Evolutionary conservation across 1,284 basidiomycete species (phyloP).

Genomic region (Tremellales sp.): DNA sequence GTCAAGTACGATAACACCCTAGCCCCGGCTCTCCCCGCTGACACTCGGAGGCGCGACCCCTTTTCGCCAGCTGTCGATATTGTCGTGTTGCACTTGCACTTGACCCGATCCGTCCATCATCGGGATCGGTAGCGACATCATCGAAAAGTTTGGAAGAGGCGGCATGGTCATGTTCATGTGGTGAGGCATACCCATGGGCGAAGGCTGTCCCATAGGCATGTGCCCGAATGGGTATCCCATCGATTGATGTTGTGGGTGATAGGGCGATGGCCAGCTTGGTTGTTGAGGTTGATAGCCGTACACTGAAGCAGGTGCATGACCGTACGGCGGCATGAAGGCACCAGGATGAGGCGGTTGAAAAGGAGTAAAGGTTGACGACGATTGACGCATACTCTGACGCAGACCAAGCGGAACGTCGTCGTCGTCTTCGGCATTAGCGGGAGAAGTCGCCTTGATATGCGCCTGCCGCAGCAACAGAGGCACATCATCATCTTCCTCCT

Average conservation of each 20-base stretch:
- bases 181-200: not conserved
- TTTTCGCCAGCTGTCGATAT: not conserved
- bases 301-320: not conserved
- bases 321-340: too few relatives aligned
- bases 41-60: not conserved
- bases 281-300: not conserved
- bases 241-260: not conserved
- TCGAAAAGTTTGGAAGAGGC: not conserved
- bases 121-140: not conserved
- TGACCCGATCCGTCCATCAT: not conserved
- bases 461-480: constrained; percentile 17
- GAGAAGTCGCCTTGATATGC: not conserved
- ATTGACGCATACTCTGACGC: not conserved
- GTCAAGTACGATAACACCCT: too few relatives aligned
- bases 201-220: not conserved
- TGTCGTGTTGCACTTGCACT: not conserved
- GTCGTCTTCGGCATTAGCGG: constrained; percentile 5
- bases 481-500: constrained; percentile 30
- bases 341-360: not conserved
- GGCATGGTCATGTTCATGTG: not conserved
- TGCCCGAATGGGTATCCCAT: constrained; percentile 2
- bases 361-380: not conserved
- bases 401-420: constrained; percentile 21
- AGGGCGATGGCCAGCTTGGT: not conserved
- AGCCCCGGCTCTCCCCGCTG: too few relatives aligned